These are phyloP conservation scores for Pisolithus albus DNA, from an alignment of 768 basidiomycete genomes.

Conservation along the genomic window DNA sequence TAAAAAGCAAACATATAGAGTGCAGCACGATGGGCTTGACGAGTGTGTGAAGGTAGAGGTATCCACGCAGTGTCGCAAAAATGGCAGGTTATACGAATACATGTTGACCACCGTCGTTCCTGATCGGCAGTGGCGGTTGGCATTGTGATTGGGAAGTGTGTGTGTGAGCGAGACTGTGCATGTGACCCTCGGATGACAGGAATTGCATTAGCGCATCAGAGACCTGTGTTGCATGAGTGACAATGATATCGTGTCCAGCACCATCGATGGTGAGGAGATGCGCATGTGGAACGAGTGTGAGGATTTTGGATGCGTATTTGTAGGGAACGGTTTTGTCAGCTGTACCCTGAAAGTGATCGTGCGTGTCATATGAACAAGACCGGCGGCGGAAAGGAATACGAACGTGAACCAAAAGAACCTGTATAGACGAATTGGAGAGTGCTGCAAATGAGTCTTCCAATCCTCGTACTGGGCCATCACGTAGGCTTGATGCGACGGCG, in stretches of 20 bases:
- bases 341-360: constrained; percentile 22
- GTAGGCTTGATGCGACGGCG: constrained; percentile 68
- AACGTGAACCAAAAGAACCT: constrained; percentile 62
- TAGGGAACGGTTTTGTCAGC: constrained; percentile 29
- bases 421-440: constrained; percentile 39
- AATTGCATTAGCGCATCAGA: constrained; percentile 23
- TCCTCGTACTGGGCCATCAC: constrained; percentile 67
- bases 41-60: no score
- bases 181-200: constrained; percentile 10
- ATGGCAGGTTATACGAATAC: no score
- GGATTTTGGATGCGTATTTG: constrained; percentile 26
- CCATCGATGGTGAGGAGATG: constrained; percentile 23
- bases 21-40: no score
- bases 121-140: no score
- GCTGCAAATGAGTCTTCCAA: constrained; percentile 47
- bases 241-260: constrained; percentile 26
- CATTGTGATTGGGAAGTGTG: no score
- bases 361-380: background rate
- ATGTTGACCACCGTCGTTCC: no score
- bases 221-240: constrained; percentile 28
- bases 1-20: no score
- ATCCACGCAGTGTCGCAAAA: no score
- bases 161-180: constrained; percentile 3
- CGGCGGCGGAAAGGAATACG: constrained; percentile 8
- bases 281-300: constrained; percentile 23